Percentiles rank a stretch among this genome's conserved stretches.
Conservation (phyloP, 306 rosid species). For the Crataegus laevigata region DNA sequence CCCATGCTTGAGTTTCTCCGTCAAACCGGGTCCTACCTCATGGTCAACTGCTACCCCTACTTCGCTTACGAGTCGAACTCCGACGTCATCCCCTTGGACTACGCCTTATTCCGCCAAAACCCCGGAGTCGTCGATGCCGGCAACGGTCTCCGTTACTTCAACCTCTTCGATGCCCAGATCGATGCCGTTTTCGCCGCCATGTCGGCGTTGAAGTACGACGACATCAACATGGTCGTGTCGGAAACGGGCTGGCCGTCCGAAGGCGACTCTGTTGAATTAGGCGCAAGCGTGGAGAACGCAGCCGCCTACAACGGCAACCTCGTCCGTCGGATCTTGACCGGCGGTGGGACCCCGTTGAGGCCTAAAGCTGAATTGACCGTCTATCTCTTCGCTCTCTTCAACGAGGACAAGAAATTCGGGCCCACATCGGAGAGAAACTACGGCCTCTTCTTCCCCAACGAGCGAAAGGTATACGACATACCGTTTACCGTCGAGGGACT, state of each 20-base stretch:
- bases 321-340: slow-evolving; percentile 63
- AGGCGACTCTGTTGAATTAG: slow-evolving; percentile 71
- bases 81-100: slow-evolving; percentile 75
- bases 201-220: slow-evolving; percentile 58
- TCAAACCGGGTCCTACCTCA: slow-evolving; percentile 68
- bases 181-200: slow-evolving; percentile 92
- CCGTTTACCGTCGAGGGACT: slow-evolving; percentile 60
- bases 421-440: slow-evolving; percentile 85
- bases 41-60: slow-evolving; percentile 93
- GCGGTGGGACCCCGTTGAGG: slow-evolving; percentile 67
- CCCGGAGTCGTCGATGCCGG: slow-evolving; percentile 84
- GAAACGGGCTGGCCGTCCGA: slow-evolving; percentile 94
- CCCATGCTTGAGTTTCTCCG: slow-evolving; percentile 77
- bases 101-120: slow-evolving; percentile 68
- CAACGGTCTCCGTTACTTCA: slow-evolving; percentile 61
- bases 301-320: slow-evolving; percentile 87
- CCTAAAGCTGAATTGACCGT: slow-evolving; percentile 89
- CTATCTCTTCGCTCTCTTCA: slow-evolving; percentile 77
- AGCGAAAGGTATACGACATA: slow-evolving; percentile 57
- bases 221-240: slow-evolving; percentile 53
- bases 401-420: slow-evolving; percentile 70
- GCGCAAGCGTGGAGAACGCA: slow-evolving; percentile 75
- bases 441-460: slow-evolving; percentile 72
- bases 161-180: slow-evolving; percentile 85
- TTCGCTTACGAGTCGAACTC: slow-evolving; percentile 90